Conservation (phyloP, 2,329 filamentous ascomycete genomes). For the Tolypocladium pustulatum region DNA sequence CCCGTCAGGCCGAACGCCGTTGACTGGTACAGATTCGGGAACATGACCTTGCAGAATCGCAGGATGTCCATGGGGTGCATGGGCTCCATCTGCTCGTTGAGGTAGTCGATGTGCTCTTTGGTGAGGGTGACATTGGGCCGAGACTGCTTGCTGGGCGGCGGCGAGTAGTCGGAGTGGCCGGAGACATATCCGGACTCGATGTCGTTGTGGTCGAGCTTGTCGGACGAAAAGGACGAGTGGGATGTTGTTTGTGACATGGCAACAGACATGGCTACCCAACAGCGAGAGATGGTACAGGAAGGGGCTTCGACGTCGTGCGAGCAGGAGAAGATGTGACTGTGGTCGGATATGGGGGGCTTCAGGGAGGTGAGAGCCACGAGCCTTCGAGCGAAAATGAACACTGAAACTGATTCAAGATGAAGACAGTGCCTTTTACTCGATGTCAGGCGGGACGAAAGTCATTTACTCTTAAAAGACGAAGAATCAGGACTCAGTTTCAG, state of each 20-base stretch:
- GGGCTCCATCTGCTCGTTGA: conserved; percentile 81
- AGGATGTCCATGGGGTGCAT: conserved; percentile 87
- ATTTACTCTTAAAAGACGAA: neutral
- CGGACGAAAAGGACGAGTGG: conserved; percentile 25
- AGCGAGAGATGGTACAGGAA: neutral
- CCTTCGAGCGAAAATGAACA: neutral
- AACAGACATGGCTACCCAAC: neutral
- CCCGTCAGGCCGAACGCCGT: conserved; percentile 77
- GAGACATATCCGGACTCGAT: conserved; percentile 79
- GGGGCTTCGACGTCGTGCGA: neutral
- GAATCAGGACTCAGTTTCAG: neutral
- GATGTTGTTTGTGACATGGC: conserved; percentile 24
- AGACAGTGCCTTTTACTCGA: neutral
- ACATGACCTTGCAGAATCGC: conserved; percentile 80
- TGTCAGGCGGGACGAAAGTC: neutral
- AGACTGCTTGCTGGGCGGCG: conserved; percentile 20
- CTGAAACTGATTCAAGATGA: neutral
- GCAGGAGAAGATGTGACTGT: neutral
- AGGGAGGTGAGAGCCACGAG: neutral
- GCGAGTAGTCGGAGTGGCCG: conserved; percentile 28
- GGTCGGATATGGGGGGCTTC: neutral
- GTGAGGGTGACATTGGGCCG: conserved; percentile 78
- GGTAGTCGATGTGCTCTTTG: conserved; percentile 74
- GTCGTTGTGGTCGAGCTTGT: conserved; percentile 32
- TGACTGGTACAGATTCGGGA: conserved; percentile 82